These are phyloP conservation scores for Kodamaea hsintzibuensis DNA, from an alignment of 805 yeast species.

Conservation along the genomic window DNA sequence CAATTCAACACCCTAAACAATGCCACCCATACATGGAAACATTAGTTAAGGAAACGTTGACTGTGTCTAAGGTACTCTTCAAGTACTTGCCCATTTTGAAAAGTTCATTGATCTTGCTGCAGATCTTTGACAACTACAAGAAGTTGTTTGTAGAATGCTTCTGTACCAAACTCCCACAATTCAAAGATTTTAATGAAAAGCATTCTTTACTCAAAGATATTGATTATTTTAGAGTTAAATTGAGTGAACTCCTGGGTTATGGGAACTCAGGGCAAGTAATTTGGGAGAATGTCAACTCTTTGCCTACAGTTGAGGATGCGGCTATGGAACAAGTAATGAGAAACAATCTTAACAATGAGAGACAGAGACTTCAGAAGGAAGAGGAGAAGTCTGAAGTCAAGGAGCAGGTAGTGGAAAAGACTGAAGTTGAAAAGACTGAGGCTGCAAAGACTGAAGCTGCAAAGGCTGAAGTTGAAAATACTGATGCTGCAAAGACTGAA, in stretches of 20 bases:
- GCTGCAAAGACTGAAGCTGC: constrained; percentile 11
- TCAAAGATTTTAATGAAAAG: constrained; percentile 54
- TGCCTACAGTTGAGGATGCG: constrained; percentile 51
- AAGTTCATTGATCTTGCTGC: constrained; percentile 45
- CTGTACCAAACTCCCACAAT: constrained; percentile 47
- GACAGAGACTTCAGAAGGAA: constrained; percentile 12
- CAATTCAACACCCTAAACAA: constrained; percentile 42
- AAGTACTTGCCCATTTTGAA: constrained; percentile 56
- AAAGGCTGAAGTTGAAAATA: constrained; percentile 15
- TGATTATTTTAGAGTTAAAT: constrained; percentile 61
- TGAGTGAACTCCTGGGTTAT: constrained; percentile 58
- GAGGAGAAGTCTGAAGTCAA: constrained; percentile 7
- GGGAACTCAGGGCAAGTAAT: constrained; percentile 62
- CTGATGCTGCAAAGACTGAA: constrained; percentile 14
- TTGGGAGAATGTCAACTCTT: constrained; percentile 58
- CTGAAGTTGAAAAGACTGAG: neutral
- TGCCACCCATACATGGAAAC: constrained; percentile 66
- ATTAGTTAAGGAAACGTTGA: constrained; percentile 64
- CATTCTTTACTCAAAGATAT: constrained; percentile 59
- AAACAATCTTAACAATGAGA: constrained; percentile 17
- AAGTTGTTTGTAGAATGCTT: constrained; percentile 50
- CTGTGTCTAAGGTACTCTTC: constrained; percentile 59
- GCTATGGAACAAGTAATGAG: constrained; percentile 50
- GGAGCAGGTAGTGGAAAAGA: neutral
- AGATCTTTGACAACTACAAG: constrained; percentile 60